These are phyloP conservation scores for Diaporthe eres DNA, from an alignment of 2,329 filamentous ascomycete genomes.

Conservation along the genomic window DNA sequence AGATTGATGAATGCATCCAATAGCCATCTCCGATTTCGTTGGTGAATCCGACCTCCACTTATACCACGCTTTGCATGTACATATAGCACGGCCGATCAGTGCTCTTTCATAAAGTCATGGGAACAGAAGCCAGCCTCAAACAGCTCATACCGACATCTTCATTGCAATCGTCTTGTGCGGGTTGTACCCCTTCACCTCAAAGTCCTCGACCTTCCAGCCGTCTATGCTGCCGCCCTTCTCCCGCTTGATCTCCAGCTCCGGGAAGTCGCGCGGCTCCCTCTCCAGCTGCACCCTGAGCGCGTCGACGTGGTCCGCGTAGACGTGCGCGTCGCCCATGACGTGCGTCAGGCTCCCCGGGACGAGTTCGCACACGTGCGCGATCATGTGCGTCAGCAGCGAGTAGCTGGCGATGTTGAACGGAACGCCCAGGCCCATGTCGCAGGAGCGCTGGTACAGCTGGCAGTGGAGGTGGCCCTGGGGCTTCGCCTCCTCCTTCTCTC, in stretches of 20 bases:
- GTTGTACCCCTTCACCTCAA: slow-evolving; percentile 88
- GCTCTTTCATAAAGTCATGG: not conserved
- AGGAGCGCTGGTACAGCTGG: slow-evolving; percentile 92
- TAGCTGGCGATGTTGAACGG: slow-evolving; percentile 99
- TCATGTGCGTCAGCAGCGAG: slow-evolving; percentile 93
- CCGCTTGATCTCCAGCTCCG: slow-evolving; percentile 79
- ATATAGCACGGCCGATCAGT: not conserved
- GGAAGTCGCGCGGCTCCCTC: slow-evolving; percentile 86
- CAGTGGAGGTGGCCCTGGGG: slow-evolving; percentile 83
- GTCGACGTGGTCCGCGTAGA: slow-evolving; percentile 93
- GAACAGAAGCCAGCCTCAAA: not conserved
- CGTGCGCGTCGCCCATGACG: slow-evolving; percentile 98
- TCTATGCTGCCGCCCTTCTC: slow-evolving; percentile 84
- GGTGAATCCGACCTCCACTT: not conserved
- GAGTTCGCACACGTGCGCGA: slow-evolving; percentile 88
- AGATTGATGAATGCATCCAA: not conserved
- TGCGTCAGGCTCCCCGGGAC: slow-evolving; percentile 91
- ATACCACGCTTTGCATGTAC: not conserved
- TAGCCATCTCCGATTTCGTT: not conserved
- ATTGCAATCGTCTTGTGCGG: slow-evolving; percentile 94
- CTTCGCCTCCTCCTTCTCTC: slow-evolving; percentile 48
- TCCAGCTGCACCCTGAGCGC: slow-evolving; percentile 85
- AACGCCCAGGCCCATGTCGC: slow-evolving; percentile 97
- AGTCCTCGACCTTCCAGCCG: slow-evolving; percentile 90
- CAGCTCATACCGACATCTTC: slow-evolving; percentile 91